Evolutionary conservation across 2,329 filamentous ascomycete genomes (phyloP).

Genomic region (Clonostachys chloroleuca): DNA sequence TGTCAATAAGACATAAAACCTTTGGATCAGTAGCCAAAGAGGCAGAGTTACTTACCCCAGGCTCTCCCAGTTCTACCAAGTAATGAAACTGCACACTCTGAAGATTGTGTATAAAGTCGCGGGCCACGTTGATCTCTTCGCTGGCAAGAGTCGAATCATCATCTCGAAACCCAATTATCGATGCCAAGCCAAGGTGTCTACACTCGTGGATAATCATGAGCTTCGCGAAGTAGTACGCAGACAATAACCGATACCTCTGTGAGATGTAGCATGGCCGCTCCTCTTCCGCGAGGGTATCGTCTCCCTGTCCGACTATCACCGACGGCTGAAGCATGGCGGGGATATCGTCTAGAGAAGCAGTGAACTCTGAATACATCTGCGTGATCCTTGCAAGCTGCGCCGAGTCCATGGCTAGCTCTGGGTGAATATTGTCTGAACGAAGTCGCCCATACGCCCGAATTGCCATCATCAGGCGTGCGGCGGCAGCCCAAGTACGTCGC

Average conservation of each 20-base stretch:
- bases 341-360: background rate
- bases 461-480: background rate
- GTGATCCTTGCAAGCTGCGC: background rate
- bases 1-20: too few relatives aligned
- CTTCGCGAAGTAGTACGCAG: too few relatives aligned
- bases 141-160: too few relatives aligned
- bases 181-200: too few relatives aligned
- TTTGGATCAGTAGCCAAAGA: background rate
- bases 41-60: background rate
- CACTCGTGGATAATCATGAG: too few relatives aligned
- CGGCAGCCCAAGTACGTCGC: slow-evolving; percentile 1
- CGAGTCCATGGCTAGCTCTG: background rate
- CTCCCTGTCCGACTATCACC: background rate
- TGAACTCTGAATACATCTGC: background rate
- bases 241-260: too few relatives aligned
- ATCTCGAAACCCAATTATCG: too few relatives aligned
- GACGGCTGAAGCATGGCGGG: background rate
- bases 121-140: slow-evolving; percentile 1
- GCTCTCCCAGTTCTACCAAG: slow-evolving; percentile 1
- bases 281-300: background rate
- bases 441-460: background rate
- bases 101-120: background rate
- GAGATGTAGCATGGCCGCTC: background rate
- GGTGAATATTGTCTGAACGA: background rate
- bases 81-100: slow-evolving; percentile 1